Evolutionary conservation across 2,329 filamentous ascomycete species (phyloP).

Genomic region (Cercospora sojina): DNA sequence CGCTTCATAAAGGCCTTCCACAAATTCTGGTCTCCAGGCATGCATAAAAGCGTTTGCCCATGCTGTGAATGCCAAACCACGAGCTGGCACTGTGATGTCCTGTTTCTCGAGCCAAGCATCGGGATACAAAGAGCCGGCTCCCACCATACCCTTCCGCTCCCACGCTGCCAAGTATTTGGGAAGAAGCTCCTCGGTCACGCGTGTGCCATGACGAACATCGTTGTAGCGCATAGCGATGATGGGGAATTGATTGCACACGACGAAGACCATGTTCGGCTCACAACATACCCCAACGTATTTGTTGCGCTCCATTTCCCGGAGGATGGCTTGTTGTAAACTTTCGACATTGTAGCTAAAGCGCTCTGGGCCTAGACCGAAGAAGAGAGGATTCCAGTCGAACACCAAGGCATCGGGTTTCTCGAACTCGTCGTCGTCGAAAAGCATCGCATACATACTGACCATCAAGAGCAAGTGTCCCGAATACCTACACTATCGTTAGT

Average conservation of each 20-base stretch:
- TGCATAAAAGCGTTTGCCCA: conserved; percentile 41
- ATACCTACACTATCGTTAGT: neutral
- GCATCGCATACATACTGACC: conserved; percentile 44
- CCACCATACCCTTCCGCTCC: conserved; percentile 37
- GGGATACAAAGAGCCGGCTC: conserved; percentile 32
- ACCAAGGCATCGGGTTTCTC: conserved; percentile 37
- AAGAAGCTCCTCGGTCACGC: conserved; percentile 37
- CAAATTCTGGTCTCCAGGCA: conserved; percentile 41
- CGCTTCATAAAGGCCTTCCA: conserved; percentile 18
- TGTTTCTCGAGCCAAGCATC: conserved; percentile 36
- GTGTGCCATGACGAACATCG: conserved; percentile 39
- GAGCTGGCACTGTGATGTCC: conserved; percentile 24
- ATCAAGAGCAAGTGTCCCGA: conserved; percentile 45
- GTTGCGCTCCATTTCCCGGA: conserved; percentile 42
- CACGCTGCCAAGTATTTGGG: conserved; percentile 42
- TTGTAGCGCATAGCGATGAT: conserved; percentile 44
- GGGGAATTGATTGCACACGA: conserved; percentile 49
- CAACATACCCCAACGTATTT: conserved; percentile 46
- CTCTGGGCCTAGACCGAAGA: conserved; percentile 40
- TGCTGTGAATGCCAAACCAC: conserved; percentile 30
- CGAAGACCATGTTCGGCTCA: conserved; percentile 45
- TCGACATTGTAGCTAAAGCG: conserved; percentile 38
- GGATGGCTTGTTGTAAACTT: conserved; percentile 40
- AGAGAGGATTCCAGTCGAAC: conserved; percentile 44
- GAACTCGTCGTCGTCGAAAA: conserved; percentile 46